These are phyloP conservation scores for Pascua guehoae DNA, from an alignment of 1,284 basidiomycete genomes.

Conservation along the genomic window DNA sequence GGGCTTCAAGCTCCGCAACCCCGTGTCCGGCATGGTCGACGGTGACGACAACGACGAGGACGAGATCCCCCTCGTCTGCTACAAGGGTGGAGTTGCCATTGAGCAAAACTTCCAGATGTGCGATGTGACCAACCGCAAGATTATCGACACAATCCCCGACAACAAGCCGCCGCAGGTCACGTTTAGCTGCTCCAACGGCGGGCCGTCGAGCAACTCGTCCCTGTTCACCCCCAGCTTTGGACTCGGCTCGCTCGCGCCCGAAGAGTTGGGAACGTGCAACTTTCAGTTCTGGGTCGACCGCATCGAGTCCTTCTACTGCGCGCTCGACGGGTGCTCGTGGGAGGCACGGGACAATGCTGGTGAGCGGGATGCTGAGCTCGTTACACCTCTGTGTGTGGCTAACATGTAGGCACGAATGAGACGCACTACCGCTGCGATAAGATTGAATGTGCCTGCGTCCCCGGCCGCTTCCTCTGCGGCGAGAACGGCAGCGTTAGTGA, in stretches of 20 bases:
- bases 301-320: constrained; percentile 93
- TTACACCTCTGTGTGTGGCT: neutral
- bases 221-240: too few relatives aligned
- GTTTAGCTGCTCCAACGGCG: constrained; percentile 67
- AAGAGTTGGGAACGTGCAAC: constrained; percentile 59
- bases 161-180: constrained; percentile 85
- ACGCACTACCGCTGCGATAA: constrained; percentile 75
- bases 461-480: constrained; percentile 89
- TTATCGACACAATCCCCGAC: constrained; percentile 80
- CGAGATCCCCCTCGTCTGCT: constrained; percentile 74
- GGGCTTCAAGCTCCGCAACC: constrained; percentile 62
- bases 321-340: constrained; percentile 58
- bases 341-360: constrained; percentile 31
- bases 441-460: constrained; percentile 85
- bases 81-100: constrained; percentile 84
- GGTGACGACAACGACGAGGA: constrained; percentile 54
- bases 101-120: constrained; percentile 95
- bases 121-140: constrained; percentile 91
- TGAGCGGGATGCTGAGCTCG: constrained; percentile 18
- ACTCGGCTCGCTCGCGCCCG: neutral
- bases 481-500: constrained; percentile 88
- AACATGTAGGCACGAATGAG: constrained; percentile 58
- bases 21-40: constrained; percentile 39
- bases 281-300: constrained; percentile 98
- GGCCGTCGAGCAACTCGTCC: constrained; percentile 23